Base-by-base conservation (phyloP, 805 yeast species). In the Priceomyces medius region DNA sequence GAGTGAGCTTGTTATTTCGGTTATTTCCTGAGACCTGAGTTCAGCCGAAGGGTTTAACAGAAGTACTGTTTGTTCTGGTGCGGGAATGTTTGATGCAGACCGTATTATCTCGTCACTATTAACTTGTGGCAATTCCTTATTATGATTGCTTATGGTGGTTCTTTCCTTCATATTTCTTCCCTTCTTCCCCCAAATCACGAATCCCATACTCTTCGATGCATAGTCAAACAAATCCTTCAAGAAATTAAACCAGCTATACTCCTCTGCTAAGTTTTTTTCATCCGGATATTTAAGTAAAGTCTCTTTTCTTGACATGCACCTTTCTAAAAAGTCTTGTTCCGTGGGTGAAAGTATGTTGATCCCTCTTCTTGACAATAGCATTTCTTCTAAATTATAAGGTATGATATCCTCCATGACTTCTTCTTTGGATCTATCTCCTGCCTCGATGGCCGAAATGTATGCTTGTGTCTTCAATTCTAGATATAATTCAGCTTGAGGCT, bases 391-490 rank as follows among this genome's bases (percentile, higher is more conserved):
- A 49, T 81, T 73, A 3, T 62, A 62, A 0, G 97, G 95, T 51
- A 91, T 85, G 35, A 90, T 74, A 51, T 82, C 87, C 40, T 85
- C 80, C 48, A 90, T 66, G 8, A 88, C 76, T 33, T 83, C 90
- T 42, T 74, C 75, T 46, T 79, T 75, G 1, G 85, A 67, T 49
- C 85, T 69, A 40, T 80, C 79, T 8, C 74, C 74, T 1, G 82
- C 73, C 54, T 84, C 87, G 45, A 90, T 62, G 0, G 95, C 96
- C 1, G 97, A 83, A 16, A 93, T 89, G 56, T 81, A 93, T 0
- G 97, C 96, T 62, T 93, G 99, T 0, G 99, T 93, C 59, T 93
- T 93, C 58, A 93, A 73, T 51, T 93, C 97, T 29, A 93, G 69
- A 51, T 75, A 88, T 38, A 93, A 64, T 9, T 79, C 80, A 0